Base-by-base conservation (phyloP, 495 filamentous ascomycete species). In the Tuber calosporum region DNA sequence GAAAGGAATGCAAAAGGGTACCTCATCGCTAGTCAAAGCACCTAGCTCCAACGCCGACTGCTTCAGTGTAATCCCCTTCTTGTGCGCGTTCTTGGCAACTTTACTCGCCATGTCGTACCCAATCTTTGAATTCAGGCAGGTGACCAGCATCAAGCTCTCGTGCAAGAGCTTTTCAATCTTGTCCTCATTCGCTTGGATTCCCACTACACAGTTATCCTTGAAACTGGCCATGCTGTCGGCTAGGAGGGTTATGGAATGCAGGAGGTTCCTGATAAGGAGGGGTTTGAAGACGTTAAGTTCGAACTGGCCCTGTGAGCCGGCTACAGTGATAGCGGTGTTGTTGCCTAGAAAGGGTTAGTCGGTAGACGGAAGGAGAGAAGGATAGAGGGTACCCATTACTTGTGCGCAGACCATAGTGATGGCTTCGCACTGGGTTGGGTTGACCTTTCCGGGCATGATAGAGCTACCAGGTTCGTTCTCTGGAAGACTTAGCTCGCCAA, bases 221-320 rank as follows among this genome's bases (percentile, higher is more conserved):
- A 99, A 98, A 81, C 90, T 93, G 81, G 86, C 86, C 94, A 98
- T 98, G 76, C 92, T 92, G 81, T 99, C 95, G 68, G 91, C 87
- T 42, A 99, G 85, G 69, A 99, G 87, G 70, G 94, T 87, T 69
- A 90, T 84, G 84, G 92, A 95, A 87, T 98, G 95, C 41, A 99
- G 87, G 74, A 97, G 85, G 85, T 98, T 98, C 82, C 90, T 87
- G 85, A 99, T 98, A 80, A 99, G 86, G 66, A 97, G 87, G 42
- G 95, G 95, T 87, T 99, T 99, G 89, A 97, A 99, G 67, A 99
- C 95, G 83, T 99, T 99, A 78, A 99, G 88, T 83, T 99, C 95
- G 80, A 99, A 99, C 85, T 99, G 96, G 72, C 95, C 95, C 85
- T 94, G 96, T 87, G 96, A 96, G 79, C 94, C 95, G 73, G 93